phyloP scores from a whole-genome alignment of 805 yeast genomes.

The Monosporozyma aquatica region DNA sequence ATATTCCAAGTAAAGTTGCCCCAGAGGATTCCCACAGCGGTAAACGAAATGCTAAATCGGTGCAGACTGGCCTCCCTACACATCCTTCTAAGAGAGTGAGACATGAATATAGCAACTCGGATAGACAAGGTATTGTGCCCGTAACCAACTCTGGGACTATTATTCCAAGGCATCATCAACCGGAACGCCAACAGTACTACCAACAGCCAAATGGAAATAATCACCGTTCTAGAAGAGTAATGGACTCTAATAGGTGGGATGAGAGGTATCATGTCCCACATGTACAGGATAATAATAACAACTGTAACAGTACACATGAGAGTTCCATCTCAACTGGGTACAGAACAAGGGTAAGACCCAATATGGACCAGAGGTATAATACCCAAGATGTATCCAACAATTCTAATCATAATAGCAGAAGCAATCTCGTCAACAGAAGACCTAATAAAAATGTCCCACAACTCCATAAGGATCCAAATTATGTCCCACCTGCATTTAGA shows the following conservation, averaged over 20 bases:
- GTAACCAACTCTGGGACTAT: neutral
- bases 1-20: no score
- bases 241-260: neutral
- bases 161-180: neutral
- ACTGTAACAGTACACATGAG: neutral
- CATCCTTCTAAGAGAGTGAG: neutral
- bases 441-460: neutral
- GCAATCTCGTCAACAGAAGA: neutral
- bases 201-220: neutral
- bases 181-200: no score
- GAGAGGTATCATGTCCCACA: no score
- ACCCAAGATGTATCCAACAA: no score
- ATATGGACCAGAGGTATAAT: no score
- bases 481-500: constrained; percentile 7
- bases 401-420: neutral
- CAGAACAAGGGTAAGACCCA: neutral
- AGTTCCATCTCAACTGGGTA: neutral
- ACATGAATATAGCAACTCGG: neutral
- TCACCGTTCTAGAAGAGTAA: neutral
- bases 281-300: neutral
- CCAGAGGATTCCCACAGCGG: neutral
- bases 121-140: neutral
- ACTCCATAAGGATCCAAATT: neutral
- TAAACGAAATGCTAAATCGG: constrained; percentile 1
- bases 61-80: neutral